Percentiles rank a stretch among this genome's conserved stretches.
phyloP scores from a whole-genome alignment of 2,329 filamentous ascomycete genomes.

The Fusarium sp. region DNA sequence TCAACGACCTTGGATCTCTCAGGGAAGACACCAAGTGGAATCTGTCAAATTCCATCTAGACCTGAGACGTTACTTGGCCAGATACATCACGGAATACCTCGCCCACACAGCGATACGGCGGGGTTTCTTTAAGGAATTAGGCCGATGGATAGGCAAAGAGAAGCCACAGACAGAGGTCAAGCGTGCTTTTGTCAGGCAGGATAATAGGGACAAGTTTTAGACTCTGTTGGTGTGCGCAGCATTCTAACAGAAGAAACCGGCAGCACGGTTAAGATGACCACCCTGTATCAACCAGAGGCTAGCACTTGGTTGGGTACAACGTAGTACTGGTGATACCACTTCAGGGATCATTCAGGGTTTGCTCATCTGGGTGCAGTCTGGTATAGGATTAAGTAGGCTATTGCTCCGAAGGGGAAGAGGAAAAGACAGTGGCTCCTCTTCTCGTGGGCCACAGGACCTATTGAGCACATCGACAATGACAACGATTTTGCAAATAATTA shows the following conservation, averaged over 20 bases:
- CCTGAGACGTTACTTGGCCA: no score
- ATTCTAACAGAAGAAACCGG: background rate
- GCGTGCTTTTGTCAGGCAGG: background rate
- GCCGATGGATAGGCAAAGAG: background rate
- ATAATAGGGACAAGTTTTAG: background rate
- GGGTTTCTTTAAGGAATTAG: background rate
- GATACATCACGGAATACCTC: background rate
- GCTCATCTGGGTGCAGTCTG: background rate
- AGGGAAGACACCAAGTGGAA: background rate
- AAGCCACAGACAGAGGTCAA: background rate
- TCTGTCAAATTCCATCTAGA: no score
- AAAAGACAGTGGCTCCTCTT: background rate
- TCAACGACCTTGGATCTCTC: background rate
- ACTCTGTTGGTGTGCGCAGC: background rate
- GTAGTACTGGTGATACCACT: background rate
- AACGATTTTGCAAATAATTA: background rate
- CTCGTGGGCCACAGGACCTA: background rate
- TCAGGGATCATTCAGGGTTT: background rate
- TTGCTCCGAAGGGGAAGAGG: background rate
- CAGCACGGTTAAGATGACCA: background rate
- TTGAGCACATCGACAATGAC: background rate
- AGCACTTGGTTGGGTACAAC: background rate
- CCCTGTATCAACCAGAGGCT: background rate
- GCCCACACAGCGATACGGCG: background rate
- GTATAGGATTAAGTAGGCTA: background rate